Base-by-base conservation (phyloP, 305 asterid species). In the Fraxinus ornus region DNA sequence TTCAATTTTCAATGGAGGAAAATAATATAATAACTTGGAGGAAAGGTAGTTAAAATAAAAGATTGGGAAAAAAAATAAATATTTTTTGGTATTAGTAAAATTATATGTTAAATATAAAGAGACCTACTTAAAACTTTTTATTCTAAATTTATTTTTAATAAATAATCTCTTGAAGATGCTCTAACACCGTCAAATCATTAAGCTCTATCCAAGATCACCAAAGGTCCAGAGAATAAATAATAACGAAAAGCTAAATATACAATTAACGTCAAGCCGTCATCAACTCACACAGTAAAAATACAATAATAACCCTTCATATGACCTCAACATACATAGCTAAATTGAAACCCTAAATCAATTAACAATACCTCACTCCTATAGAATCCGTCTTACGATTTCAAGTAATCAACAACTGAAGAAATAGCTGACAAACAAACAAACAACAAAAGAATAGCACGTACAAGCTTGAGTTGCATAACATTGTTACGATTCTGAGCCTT, bases 391-490 rank as follows among this genome's bases (percentile, higher is more conserved):
- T 71, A 4, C 44, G 75, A 66, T 83, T 76, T 19, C 81, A 83
- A 83, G 24, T 35, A 30, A 30, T n/a, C 21, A 52, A 37, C 30
- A 71, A 19, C 39, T 19, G 17, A 41, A 19, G 32, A 9, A 79
- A 83, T 37, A 36, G 71, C 10, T 2, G 22, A 19, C 10, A 57
- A 60, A 77, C 24, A n/a, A 57, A 5, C 66, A 55, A 21, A 32
- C 33, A 32, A 32, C 32, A 28, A 28, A 32, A 32, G 10, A 32
- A 71, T 15, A 71, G 39, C 21, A 15, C 44, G 75, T 80, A 95
- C 99, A 93, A 94, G 86, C 90, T 95, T 95, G 84, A 95, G 97
- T 77, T 95, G 98, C 97, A 94, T 88, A 75, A 95, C 98, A 88
- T 92, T 95, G 64, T 97, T 95, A 28, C 98, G 98, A 81, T 89